These are phyloP conservation scores for Lecanoromycetidae sp. DNA, from an alignment of 2,329 filamentous ascomycete species.

Conservation along the genomic window DNA sequence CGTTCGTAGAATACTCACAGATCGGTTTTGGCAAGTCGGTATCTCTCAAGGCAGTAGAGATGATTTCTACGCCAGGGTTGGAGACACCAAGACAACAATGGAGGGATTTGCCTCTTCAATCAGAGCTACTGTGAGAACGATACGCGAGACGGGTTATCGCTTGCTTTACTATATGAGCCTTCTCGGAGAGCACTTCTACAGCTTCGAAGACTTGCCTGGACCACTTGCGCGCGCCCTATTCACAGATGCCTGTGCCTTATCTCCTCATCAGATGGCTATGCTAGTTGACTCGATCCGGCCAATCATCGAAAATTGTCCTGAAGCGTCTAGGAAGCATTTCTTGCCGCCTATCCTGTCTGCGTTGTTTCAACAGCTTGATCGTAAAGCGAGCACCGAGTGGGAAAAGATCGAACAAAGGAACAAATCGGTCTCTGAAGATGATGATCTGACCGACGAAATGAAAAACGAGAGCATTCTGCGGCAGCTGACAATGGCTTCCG, in stretches of 20 bases:
- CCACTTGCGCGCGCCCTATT: slow-evolving; percentile 78
- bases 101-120: slow-evolving; percentile 93
- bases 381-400: slow-evolving; percentile 83
- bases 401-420: slow-evolving; percentile 56
- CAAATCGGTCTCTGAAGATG: slow-evolving; percentile 52
- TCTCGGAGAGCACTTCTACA: slow-evolving; percentile 79
- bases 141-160: slow-evolving; percentile 86
- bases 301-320: slow-evolving; percentile 83
- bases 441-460: slow-evolving; percentile 89
- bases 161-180: slow-evolving; percentile 89
- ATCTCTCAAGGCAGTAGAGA: slow-evolving; percentile 94
- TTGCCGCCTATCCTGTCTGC: slow-evolving; percentile 70
- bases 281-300: slow-evolving; percentile 78
- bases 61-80: slow-evolving; percentile 86
- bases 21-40: slow-evolving; percentile 95
- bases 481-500: slow-evolving; percentile 82
- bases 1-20: slow-evolving; percentile 73
- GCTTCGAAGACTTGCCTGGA: slow-evolving; percentile 68
- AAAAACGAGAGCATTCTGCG: slow-evolving; percentile 91
- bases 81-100: slow-evolving; percentile 75
- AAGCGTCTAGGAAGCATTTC: slow-evolving; percentile 64
- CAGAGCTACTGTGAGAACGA: slow-evolving; percentile 73
- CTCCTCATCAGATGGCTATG: slow-evolving; percentile 88
- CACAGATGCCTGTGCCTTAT: slow-evolving; percentile 66
- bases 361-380: slow-evolving; percentile 75